Evolutionary conservation across 306 rosid species (phyloP).

Genomic region (Betula pendula): DNA sequence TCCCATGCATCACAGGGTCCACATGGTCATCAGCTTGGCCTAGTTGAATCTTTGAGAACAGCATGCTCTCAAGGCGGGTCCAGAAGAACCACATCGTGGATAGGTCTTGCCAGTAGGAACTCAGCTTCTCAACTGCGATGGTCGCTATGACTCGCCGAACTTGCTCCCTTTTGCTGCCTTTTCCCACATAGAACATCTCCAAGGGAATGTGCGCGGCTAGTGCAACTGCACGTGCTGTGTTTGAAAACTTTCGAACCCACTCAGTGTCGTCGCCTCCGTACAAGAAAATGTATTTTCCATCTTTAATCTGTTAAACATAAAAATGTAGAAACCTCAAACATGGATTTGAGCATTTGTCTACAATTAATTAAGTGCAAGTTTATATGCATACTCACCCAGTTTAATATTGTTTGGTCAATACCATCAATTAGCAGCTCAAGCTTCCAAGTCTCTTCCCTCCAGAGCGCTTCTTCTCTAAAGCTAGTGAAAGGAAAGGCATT

Average conservation of each 20-base stretch:
- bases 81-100: constrained; percentile 71
- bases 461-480: constrained; percentile 53
- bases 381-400: constrained; percentile 49
- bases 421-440: constrained; percentile 55
- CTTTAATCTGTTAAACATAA: constrained; percentile 46
- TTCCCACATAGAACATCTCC: constrained; percentile 60
- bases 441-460: constrained; percentile 65
- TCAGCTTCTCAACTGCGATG: constrained; percentile 42
- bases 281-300: constrained; percentile 47
- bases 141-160: constrained; percentile 35
- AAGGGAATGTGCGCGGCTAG: constrained; percentile 36
- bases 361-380: too few relatives aligned
- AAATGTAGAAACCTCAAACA: too few relatives aligned
- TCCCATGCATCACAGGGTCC: constrained; percentile 50
- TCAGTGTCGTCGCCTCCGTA: constrained; percentile 56
- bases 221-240: constrained; percentile 41
- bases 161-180: constrained; percentile 49
- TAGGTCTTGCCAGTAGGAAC: constrained; percentile 47
- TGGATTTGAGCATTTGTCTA: neutral
- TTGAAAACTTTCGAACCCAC: constrained; percentile 54
- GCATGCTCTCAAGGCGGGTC: constrained; percentile 65
- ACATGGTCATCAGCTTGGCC: constrained; percentile 32
- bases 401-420: constrained; percentile 48
- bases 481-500: constrained; percentile 67
- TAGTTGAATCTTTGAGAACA: constrained; percentile 56